These are phyloP conservation scores for Aspergillus cejpii DNA, from an alignment of 2,329 filamentous ascomycete genomes.

Conservation along the genomic window DNA sequence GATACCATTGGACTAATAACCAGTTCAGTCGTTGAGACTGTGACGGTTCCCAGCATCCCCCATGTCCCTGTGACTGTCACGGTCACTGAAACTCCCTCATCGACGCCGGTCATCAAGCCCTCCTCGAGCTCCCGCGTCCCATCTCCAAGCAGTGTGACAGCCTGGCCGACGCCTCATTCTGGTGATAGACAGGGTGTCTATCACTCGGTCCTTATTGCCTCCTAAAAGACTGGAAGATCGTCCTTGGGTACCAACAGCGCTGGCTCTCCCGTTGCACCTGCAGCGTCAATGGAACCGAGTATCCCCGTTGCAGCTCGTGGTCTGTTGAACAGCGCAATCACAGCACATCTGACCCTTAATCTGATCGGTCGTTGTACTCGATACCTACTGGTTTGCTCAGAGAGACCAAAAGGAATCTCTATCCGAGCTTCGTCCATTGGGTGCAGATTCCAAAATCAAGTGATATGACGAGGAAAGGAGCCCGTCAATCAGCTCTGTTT, in stretches of 20 bases:
- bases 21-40: conserved; percentile 12
- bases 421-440: background rate
- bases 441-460: background rate
- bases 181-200: background rate
- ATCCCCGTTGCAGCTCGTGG: conserved; percentile 6
- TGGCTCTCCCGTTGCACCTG: conserved; percentile 1
- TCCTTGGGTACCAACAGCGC: conserved; percentile 3
- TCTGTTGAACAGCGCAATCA: conserved; percentile 7
- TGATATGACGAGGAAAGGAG: background rate
- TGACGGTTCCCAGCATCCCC: conserved; percentile 12
- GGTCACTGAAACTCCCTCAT: conserved; percentile 16
- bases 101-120: conserved; percentile 21
- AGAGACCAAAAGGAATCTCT: background rate
- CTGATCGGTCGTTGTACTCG: background rate
- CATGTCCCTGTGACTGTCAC: conserved; percentile 22
- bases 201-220: background rate
- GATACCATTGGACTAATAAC: conserved; percentile 10
- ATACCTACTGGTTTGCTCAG: background rate
- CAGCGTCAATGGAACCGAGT: conserved; percentile 4
- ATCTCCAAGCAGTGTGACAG: conserved; percentile 1
- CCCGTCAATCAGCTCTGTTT: background rate
- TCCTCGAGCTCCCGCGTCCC: conserved; percentile 3
- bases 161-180: background rate
- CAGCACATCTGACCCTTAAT: background rate
- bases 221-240: background rate